Percentiles rank a stretch among this genome's conserved stretches.
phyloP scores from a whole-genome alignment of 1,139 yeast genomes.

The Trichomonascaceae sp. region DNA sequence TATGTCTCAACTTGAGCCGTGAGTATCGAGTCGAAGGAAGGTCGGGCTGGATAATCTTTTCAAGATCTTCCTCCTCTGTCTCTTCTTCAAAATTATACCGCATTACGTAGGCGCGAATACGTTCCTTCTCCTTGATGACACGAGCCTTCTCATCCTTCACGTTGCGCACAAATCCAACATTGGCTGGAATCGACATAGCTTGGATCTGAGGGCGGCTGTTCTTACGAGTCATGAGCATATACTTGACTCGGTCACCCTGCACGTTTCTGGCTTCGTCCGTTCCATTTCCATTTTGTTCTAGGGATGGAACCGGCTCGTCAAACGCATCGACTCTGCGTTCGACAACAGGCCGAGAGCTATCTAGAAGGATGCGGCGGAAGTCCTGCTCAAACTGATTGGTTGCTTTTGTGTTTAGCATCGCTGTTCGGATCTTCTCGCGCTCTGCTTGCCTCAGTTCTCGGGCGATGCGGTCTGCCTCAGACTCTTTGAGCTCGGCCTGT shows the following conservation, averaged over 20 bases:
- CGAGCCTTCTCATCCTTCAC: slow-evolving; percentile 14
- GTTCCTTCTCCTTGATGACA: slow-evolving; percentile 15
- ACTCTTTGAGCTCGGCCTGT: slow-evolving; percentile 6
- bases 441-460: slow-evolving; percentile 10
- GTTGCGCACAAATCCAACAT: slow-evolving; percentile 15
- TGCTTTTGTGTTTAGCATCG: slow-evolving; percentile 15
- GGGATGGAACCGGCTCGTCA: slow-evolving; percentile 23
- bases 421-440: slow-evolving; percentile 9
- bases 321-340: slow-evolving; percentile 14
- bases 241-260: background rate
- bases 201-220: slow-evolving; percentile 13
- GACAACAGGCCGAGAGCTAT: slow-evolving; percentile 15
- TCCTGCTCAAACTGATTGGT: slow-evolving; percentile 25
- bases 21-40: slow-evolving; percentile 9
- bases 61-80: slow-evolving; percentile 3
- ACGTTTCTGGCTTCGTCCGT: background rate
- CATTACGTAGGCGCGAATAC: slow-evolving; percentile 17
- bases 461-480: slow-evolving; percentile 10
- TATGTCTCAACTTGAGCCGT: slow-evolving; percentile 1
- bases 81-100: slow-evolving; percentile 12
- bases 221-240: slow-evolving; percentile 14
- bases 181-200: slow-evolving; percentile 16
- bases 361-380: slow-evolving; percentile 23
- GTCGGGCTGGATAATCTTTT: slow-evolving; percentile 11
- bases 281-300: background rate